Conservation (phyloP, 2,329 filamentous ascomycete species). For the Monosporascus sp. region DNA sequence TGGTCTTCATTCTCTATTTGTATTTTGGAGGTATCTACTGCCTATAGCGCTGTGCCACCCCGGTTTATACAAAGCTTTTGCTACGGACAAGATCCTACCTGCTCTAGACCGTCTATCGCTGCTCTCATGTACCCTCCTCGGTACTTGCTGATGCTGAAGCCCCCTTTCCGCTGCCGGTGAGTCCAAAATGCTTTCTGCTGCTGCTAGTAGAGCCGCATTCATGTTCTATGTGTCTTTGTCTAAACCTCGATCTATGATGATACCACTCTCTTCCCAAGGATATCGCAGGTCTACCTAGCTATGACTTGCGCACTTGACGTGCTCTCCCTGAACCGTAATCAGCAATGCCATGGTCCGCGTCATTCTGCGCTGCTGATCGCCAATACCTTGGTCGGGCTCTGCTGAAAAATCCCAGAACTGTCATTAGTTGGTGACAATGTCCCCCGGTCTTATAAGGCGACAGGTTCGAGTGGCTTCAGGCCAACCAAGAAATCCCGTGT, state of each 20-base stretch:
- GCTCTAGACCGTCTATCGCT: background rate
- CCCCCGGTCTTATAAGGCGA: conserved; percentile 15
- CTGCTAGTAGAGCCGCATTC: background rate
- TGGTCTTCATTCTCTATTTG: too few relatives aligned
- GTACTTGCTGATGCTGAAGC: too few relatives aligned
- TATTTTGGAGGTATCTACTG: background rate
- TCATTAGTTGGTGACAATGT: conserved; percentile 2
- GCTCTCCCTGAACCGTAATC: background rate
- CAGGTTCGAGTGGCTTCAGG: conserved; percentile 41
- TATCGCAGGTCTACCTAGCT: background rate
- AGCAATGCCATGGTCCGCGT: too few relatives aligned
- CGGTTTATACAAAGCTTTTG: background rate
- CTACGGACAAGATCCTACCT: background rate
- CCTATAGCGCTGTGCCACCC: background rate
- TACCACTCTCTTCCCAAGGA: too few relatives aligned
- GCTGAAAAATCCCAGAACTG: background rate
- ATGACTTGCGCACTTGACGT: background rate
- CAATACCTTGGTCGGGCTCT: too few relatives aligned
- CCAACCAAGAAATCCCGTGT: conserved; percentile 79
- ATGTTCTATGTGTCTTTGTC: background rate
- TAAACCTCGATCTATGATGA: background rate
- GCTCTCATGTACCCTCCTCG: background rate
- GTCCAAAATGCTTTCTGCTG: too few relatives aligned
- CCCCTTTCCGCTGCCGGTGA: too few relatives aligned
- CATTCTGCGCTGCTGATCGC: too few relatives aligned